A percentile compares a stretch with the other conserved stretches of the same genome.
Conservation (phyloP, 1,139 yeast species). For the Wickerhamiella infanticola region DNA sequence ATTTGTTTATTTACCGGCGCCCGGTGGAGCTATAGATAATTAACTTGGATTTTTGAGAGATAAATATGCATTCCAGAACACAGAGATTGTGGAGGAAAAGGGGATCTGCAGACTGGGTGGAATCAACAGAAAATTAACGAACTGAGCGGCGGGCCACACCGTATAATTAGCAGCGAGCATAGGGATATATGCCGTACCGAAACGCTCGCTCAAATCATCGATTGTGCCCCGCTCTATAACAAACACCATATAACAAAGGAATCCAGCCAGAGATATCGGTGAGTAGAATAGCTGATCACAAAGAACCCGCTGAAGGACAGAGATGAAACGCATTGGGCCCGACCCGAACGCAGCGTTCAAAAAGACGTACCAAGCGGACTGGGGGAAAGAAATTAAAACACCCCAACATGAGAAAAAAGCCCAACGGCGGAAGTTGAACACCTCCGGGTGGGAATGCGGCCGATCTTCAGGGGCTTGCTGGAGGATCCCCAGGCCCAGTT, state of each 20-base stretch:
- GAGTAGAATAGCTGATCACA: conserved; percentile 85
- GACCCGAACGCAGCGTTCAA: conserved; percentile 55
- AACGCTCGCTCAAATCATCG: conserved; percentile 46
- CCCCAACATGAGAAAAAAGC: conserved; percentile 80
- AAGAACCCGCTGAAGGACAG: conserved; percentile 70
- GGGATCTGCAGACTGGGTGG: conserved; percentile 80
- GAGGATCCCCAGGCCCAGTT: conserved; percentile 19
- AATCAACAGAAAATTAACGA: conserved; percentile 66
- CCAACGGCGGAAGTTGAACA: conserved; percentile 55
- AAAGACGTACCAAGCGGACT: conserved; percentile 79
- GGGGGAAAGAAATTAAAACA: conserved; percentile 61
- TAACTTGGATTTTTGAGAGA: conserved; percentile 44
- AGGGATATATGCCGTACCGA: conserved; percentile 50
- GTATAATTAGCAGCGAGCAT: conserved; percentile 68
- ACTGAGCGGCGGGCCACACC: conserved; percentile 94
- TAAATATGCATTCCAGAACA: conserved; percentile 81
- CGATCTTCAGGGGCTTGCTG: neutral
- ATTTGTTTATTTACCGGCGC: conserved; percentile 1
- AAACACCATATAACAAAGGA: conserved; percentile 72
- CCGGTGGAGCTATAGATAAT: conserved; percentile 1
- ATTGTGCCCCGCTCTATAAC: conserved; percentile 62
- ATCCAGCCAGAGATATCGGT: conserved; percentile 66
- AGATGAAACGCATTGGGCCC: conserved; percentile 58
- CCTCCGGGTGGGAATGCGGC: conserved; percentile 6
- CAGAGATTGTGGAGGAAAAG: conserved; percentile 78